phyloP scores from a whole-genome alignment of 192 early-diverging fungal species.

The Coemansia guatemalensis region DNA sequence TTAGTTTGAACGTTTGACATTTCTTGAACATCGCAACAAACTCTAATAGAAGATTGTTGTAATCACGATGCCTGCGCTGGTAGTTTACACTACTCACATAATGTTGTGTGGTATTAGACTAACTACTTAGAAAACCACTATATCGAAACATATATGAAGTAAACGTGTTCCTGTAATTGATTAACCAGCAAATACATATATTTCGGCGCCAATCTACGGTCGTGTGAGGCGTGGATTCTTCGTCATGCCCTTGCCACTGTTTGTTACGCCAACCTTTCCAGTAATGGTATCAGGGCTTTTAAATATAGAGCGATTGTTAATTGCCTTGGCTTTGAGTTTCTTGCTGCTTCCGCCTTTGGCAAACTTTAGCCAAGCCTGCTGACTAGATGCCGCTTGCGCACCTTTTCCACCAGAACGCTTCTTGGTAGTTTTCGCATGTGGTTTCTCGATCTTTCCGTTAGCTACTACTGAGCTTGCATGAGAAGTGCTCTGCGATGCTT shows the following conservation, averaged over 20 bases:
- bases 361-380: constrained; percentile 54
- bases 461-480: too few species aligned
- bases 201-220: not conserved
- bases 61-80: too few species aligned
- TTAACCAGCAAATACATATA: too few species aligned
- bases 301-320: constrained; percentile 52
- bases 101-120: too few species aligned
- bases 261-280: constrained; percentile 48
- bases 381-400: constrained; percentile 14
- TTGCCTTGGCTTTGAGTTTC: constrained; percentile 47
- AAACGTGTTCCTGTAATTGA: too few species aligned
- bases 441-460: constrained; percentile 5
- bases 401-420: constrained; percentile 2
- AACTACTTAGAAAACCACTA: too few species aligned
- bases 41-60: too few species aligned
- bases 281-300: constrained; percentile 42
- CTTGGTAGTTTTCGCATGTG: constrained; percentile 12
- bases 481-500: not conserved
- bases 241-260: constrained; percentile 48
- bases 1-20: too few species aligned
- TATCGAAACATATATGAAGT: too few species aligned
- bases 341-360: constrained; percentile 30
- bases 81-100: too few species aligned
- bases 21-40: too few species aligned
- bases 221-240: constrained; percentile 16